Conservation (phyloP, 208 protist species). For the Leishmania amazonensis region DNA sequence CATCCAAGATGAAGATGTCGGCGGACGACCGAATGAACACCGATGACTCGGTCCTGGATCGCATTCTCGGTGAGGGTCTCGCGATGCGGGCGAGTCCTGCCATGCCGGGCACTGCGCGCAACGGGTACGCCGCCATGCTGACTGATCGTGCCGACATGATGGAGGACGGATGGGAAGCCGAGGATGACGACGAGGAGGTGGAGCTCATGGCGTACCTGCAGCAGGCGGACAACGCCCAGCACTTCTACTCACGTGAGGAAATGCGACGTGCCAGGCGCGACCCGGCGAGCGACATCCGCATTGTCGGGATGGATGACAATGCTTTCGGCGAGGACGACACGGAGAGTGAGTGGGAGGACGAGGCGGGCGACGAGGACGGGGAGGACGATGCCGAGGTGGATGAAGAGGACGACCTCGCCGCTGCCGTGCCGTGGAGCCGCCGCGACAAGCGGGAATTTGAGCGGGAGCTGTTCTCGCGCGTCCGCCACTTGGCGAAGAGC, state of each 20-base stretch:
- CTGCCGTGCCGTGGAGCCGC: conserved; percentile 32
- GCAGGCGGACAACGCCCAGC: conserved; percentile 57
- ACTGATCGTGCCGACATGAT: conserved; percentile 36
- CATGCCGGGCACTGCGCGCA: background rate
- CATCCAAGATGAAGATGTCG: conserved; percentile 18
- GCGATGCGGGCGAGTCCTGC: background rate
- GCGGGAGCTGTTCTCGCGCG: conserved; percentile 36
- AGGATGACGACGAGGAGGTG: conserved; percentile 46
- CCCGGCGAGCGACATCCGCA: conserved; percentile 35
- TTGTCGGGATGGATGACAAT: conserved; percentile 32
- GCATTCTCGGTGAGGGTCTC: conserved; percentile 30
- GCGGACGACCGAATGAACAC: background rate
- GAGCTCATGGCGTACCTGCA: conserved; percentile 87
- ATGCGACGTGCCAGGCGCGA: conserved; percentile 43
- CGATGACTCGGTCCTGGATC: conserved; percentile 27
- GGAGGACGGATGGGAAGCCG: conserved; percentile 53
- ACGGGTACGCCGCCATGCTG: background rate
- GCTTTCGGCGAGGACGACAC: conserved; percentile 32
- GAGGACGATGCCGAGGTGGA: conserved; percentile 8
- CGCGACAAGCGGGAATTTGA: conserved; percentile 55
- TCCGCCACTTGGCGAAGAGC: conserved; percentile 36
- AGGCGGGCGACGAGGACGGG: conserved; percentile 30
- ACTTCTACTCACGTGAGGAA: conserved; percentile 54
- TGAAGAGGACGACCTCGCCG: conserved; percentile 20
- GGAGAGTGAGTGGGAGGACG: conserved; percentile 23